Conservation (phyloP, 805 yeast genomes). For the Starmerella stigmatis region DNA sequence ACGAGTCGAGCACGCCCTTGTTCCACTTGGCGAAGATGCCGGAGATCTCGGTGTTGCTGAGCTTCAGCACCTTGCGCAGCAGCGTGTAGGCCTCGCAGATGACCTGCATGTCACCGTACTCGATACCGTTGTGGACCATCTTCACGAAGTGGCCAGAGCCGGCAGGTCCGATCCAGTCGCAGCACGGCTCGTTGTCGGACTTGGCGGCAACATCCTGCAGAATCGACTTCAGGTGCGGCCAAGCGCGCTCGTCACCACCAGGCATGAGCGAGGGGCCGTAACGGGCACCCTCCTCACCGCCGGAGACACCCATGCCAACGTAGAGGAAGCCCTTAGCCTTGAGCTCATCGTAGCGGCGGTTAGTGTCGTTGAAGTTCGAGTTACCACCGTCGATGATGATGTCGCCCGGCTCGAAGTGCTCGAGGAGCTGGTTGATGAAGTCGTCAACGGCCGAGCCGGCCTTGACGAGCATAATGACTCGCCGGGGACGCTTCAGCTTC, state of each 20-base stretch:
- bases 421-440: slow-evolving; percentile 78
- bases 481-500: slow-evolving; percentile 93
- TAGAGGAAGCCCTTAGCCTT: slow-evolving; percentile 76
- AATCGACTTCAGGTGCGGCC: slow-evolving; percentile 96
- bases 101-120: slow-evolving; percentile 99
- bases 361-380: slow-evolving; percentile 97
- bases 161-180: slow-evolving; percentile 99
- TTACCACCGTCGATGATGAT: slow-evolving; percentile 99
- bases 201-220: slow-evolving; percentile 95
- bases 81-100: slow-evolving; percentile 96
- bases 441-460: slow-evolving; percentile 94
- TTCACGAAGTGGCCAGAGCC: slow-evolving; percentile 98
- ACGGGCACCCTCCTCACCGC: slow-evolving; percentile 99
- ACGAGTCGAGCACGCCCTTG: slow-evolving; percentile 94
- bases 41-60: slow-evolving; percentile 83
- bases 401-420: slow-evolving; percentile 90
- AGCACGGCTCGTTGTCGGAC: slow-evolving; percentile 97
- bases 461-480: slow-evolving; percentile 86
- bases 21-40: slow-evolving; percentile 90
- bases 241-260: slow-evolving; percentile 95
- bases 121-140: slow-evolving; percentile 99
- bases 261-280: slow-evolving; percentile 99
- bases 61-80: slow-evolving; percentile 86
- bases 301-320: slow-evolving; percentile 99
- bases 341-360: slow-evolving; percentile 90